These are phyloP conservation scores for Aspergillus intermedius DNA, from an alignment of 2,329 filamentous ascomycete species.

Conservation along the genomic window DNA sequence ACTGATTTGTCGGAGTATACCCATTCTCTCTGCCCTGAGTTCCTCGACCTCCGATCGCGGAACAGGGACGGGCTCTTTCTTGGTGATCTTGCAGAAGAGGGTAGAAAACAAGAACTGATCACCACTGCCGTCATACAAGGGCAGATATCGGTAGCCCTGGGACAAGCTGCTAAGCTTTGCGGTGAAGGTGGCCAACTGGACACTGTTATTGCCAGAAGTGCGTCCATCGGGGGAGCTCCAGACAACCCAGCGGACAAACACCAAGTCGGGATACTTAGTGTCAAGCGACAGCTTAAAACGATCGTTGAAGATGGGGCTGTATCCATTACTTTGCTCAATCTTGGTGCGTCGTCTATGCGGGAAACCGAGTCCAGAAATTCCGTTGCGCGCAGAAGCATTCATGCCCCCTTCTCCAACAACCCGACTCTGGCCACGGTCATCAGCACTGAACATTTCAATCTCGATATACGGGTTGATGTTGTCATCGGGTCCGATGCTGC, in stretches of 20 bases:
- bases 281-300: constrained; percentile 73
- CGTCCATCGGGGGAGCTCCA: constrained; percentile 76
- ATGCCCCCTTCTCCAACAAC: constrained; percentile 61
- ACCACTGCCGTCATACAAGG: constrained; percentile 78
- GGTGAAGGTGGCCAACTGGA: constrained; percentile 77
- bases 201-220: constrained; percentile 57
- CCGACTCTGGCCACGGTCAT: constrained; percentile 76
- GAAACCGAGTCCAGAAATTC: constrained; percentile 60
- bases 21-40: constrained; percentile 34
- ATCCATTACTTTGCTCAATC: constrained; percentile 80
- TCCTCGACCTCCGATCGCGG: constrained; percentile 33
- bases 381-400: constrained; percentile 58
- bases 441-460: constrained; percentile 88
- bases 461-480: constrained; percentile 90
- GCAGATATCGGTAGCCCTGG: constrained; percentile 86
- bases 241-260: constrained; percentile 90
- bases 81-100: constrained; percentile 81
- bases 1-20: constrained; percentile 37
- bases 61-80: constrained; percentile 46
- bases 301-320: constrained; percentile 82
- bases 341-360: constrained; percentile 73
- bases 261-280: constrained; percentile 88
- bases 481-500: constrained; percentile 62
- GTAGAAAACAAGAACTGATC: constrained; percentile 94
- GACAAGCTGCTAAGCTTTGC: constrained; percentile 85